A percentile compares a stretch with the other conserved stretches of the same genome.
Conservation (phyloP, 495 filamentous ascomycete genomes). For the Penicillium taxi region DNA sequence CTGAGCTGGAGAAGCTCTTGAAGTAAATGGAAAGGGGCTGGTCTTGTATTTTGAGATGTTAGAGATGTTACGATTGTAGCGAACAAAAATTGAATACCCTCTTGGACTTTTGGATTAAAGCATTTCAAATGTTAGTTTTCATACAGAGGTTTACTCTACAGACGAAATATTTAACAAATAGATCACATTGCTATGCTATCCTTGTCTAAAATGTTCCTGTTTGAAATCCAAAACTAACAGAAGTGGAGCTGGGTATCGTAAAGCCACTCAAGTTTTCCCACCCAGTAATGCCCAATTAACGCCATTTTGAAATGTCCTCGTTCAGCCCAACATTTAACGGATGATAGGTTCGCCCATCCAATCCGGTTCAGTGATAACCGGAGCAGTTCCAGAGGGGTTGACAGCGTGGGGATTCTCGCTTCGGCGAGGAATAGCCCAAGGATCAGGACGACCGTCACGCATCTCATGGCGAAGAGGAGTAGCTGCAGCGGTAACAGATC, state of each 20-base stretch:
- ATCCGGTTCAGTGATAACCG: slow-evolving; percentile 44
- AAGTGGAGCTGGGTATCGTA: slow-evolving; percentile 28
- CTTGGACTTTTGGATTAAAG: slow-evolving; percentile 9
- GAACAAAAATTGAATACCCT: slow-evolving; percentile 25
- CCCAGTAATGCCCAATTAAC: neutral
- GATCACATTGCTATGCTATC: no score
- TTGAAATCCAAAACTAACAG: slow-evolving; percentile 4
- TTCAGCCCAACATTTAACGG: slow-evolving; percentile 21
- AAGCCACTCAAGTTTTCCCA: slow-evolving; percentile 15
- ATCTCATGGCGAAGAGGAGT: no score
- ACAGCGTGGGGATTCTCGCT: slow-evolving; percentile 20
- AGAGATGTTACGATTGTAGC: slow-evolving; percentile 20
- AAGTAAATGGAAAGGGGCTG: slow-evolving; percentile 16
- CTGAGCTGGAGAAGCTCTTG: slow-evolving; percentile 42
- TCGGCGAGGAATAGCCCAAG: slow-evolving; percentile 22
- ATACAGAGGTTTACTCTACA: no score
- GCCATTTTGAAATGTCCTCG: neutral
- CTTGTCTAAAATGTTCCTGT: neutral
- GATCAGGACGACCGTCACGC: slow-evolving; percentile 26
- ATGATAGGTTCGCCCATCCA: slow-evolving; percentile 56
- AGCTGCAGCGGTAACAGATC: slow-evolving; percentile 26
- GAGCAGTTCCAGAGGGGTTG: slow-evolving; percentile 15
- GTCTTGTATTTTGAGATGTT: slow-evolving; percentile 4
- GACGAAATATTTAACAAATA: no score
- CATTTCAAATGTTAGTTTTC: neutral